Base-by-base conservation (phyloP, 192 early-diverging fungal species). In the Backusella tarrabulga region DNA sequence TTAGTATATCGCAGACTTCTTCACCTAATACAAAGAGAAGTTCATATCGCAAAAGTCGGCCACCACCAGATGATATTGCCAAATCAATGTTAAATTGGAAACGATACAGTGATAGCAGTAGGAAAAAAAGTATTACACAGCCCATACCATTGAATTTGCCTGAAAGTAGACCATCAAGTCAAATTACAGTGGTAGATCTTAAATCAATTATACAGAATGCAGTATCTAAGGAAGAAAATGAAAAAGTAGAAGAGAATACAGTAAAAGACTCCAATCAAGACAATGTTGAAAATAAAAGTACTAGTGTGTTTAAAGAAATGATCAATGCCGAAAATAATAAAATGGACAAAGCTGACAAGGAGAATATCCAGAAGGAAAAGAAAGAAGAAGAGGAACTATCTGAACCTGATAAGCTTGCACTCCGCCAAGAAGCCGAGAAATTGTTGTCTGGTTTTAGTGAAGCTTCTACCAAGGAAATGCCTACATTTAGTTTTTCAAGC, bases 51-150 rank as follows among this genome's bases (percentile, higher is more conserved):
- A 63, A 63, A 63, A 63, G 56, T 29, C 56, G 56, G 4, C 79
- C 79, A 4, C 50, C 79, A 12, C 68, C 68, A 17, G 79, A 80
- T 42, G 75, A 76, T 46, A 34, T 80, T 9, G 70, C 75, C 0
- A 63, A 80, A 41, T 75, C 79, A 4, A 80, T 80, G 79, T 46
- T 80, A 8, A 71, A 80, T 44, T 80, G 79, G 79, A 80, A 80
- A 41, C 29, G 79, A 50, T 41, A 70, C 0, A 80, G 79, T 34
- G 40, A 63, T 12, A 56, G 66, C 8, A 63, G 60, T 12, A 74
- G 70, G 19, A 35, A 52, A 4, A 44, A 34, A 35, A 77, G 74
- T 17, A 34, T 38, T 9, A 36, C 66, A 2, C 26, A 63, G 29
- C 11, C 23, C 0, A 63, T 63, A 8, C 11, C 23, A 23, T 32